A percentile compares a stretch with the other conserved stretches of the same genome.
These are phyloP conservation scores for Chrysosporium queenslandicum DNA, from an alignment of 2,329 filamentous ascomycete genomes.

Conservation along the genomic window DNA sequence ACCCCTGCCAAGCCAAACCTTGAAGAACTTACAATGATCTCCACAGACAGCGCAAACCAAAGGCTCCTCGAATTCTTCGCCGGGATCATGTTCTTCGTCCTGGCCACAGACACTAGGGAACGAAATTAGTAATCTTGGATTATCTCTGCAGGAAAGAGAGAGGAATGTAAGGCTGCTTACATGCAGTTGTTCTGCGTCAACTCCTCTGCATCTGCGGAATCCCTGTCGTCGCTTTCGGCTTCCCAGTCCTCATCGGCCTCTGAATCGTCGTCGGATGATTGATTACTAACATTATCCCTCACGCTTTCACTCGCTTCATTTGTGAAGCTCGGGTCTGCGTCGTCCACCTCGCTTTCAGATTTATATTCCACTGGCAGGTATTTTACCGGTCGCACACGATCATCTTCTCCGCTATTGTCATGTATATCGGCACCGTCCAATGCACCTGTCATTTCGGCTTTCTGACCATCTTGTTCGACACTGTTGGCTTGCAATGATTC, in stretches of 20 bases:
- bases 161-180: constrained; percentile 34
- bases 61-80: constrained; percentile 69
- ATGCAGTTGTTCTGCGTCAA: constrained; percentile 52
- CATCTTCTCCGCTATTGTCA: constrained; percentile 26
- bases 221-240: constrained; percentile 39
- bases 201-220: constrained; percentile 38
- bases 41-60: constrained; percentile 67
- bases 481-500: constrained; percentile 24
- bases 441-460: constrained; percentile 13
- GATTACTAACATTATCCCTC: constrained; percentile 41
- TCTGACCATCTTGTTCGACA: constrained; percentile 22
- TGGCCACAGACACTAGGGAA: constrained; percentile 65
- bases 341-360: constrained; percentile 32
- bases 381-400: constrained; percentile 36
- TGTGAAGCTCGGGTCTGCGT: constrained; percentile 36
- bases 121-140: background rate
- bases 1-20: constrained; percentile 24
- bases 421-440: constrained; percentile 5
- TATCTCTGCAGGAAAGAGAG: background rate
- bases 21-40: constrained; percentile 61
- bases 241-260: constrained; percentile 43
- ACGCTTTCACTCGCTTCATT: constrained; percentile 29
- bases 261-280: constrained; percentile 44
- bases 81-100: constrained; percentile 72
- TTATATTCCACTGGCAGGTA: constrained; percentile 24